phyloP scores from a whole-genome alignment of 257 asterid species.

The Fraxinus cuspidata region DNA sequence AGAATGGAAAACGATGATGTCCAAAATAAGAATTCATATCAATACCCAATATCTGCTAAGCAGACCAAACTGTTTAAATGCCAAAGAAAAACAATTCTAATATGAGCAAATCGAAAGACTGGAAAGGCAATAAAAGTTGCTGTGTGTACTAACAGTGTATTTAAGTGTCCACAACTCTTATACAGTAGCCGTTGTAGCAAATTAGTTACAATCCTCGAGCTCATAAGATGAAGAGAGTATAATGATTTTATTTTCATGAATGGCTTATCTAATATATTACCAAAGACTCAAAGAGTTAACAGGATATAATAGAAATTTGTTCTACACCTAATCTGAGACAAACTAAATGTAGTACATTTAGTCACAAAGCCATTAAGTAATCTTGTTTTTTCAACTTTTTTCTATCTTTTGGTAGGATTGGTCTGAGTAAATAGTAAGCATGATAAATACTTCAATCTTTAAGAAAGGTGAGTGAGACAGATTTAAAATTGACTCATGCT shows the following conservation, averaged over 20 bases:
- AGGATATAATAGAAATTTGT: not conserved
- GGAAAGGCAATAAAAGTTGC: not conserved
- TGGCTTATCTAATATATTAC: not conserved
- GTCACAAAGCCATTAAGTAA: not conserved
- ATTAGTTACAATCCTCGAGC: not conserved
- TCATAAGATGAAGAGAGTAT: not conserved
- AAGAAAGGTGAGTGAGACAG: not conserved
- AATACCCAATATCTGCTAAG: not conserved
- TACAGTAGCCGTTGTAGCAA: not conserved
- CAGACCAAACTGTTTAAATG: slow-evolving; percentile 5
- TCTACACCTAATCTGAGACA: not conserved
- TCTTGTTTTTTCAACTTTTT: not conserved
- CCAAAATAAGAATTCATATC: not conserved
- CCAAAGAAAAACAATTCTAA: slow-evolving; percentile 5
- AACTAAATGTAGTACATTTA: not conserved
- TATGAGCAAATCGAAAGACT: not conserved
- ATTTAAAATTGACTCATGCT: not conserved
- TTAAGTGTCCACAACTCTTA: not conserved
- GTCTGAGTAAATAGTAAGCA: not conserved
- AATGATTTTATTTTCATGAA: not conserved
- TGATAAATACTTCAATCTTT: not conserved
- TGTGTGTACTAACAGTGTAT: not conserved
- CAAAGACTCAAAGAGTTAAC: not conserved
- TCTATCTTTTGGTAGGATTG: not conserved
- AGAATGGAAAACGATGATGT: not conserved